phyloP scores from a whole-genome alignment of 208 protist genomes.

The Crithidia expoeki region DNA sequence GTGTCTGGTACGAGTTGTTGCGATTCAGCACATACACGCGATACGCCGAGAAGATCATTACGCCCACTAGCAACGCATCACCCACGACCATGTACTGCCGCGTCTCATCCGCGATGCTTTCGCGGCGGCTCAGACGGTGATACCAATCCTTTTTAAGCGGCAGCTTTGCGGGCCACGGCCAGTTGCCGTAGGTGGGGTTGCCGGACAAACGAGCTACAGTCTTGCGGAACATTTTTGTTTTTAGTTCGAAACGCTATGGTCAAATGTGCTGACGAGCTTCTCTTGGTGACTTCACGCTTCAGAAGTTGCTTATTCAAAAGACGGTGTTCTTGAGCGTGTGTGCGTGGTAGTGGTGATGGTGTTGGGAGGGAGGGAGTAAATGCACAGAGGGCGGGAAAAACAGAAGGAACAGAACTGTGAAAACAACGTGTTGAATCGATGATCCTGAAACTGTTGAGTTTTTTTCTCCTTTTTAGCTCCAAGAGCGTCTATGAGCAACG shows the following conservation, averaged over 20 bases:
- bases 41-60: slow-evolving; percentile 67
- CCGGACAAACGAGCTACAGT: slow-evolving; percentile 43
- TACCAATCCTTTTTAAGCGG: slow-evolving; percentile 81
- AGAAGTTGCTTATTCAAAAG: too few species aligned
- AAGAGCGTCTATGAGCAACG: too few species aligned
- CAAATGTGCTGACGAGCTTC: not conserved
- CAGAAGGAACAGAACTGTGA: too few species aligned
- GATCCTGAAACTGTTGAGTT: too few species aligned
- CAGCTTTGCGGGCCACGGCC: slow-evolving; percentile 88
- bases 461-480: too few species aligned
- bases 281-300: too few species aligned
- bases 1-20: slow-evolving; percentile 79
- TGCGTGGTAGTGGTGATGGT: too few species aligned
- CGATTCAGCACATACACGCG: slow-evolving; percentile 68
- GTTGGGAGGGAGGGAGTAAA: too few species aligned
- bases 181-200: slow-evolving; percentile 78
- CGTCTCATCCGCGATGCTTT: slow-evolving; percentile 83
- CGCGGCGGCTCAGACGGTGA: slow-evolving; percentile 58
- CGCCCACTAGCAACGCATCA: slow-evolving; percentile 66
- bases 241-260: not conserved
- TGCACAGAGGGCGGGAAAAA: too few species aligned
- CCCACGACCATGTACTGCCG: slow-evolving; percentile 76
- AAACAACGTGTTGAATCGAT: too few species aligned
- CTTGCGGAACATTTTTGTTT: slow-evolving; percentile 44
- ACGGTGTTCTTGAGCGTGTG: too few species aligned